Conservation (phyloP, 2,329 filamentous ascomycete genomes). For the Immersiporthe knoxdaviesiana region DNA sequence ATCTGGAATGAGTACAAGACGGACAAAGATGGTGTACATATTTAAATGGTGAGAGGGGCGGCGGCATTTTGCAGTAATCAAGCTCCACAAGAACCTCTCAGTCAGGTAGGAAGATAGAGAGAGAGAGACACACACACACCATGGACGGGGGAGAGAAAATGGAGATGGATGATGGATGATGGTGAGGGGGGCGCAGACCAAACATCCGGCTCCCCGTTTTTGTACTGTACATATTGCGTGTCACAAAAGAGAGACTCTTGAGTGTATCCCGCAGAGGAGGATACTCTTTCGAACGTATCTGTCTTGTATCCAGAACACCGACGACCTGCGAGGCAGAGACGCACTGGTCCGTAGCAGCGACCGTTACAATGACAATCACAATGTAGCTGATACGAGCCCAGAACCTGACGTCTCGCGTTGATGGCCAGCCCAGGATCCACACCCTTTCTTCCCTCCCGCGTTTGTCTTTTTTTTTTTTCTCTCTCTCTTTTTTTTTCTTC, state of each 20-base stretch:
- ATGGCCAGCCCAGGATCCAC: not conserved
- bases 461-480: not conserved
- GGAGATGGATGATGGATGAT: conserved; percentile 8
- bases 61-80: not conserved
- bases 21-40: not conserved
- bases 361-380: conserved; percentile 14
- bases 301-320: not conserved
- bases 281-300: not conserved
- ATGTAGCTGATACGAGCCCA: not conserved
- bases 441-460: not conserved
- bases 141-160: no score
- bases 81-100: not conserved
- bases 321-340: not conserved
- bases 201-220: no score
- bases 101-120: not conserved
- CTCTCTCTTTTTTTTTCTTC: no score
- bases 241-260: not conserved
- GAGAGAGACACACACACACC: no score
- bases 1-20: not conserved
- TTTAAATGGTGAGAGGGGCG: not conserved
- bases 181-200: conserved; percentile 12
- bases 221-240: not conserved
- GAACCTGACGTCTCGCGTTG: not conserved
- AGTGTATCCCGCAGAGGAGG: not conserved
- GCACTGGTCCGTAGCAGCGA: conserved; percentile 20